Percentiles rank a stretch among this genome's conserved stretches.
Conservation (phyloP, 768 basidiomycete genomes). For the Tricholoma saponaceum region DNA sequence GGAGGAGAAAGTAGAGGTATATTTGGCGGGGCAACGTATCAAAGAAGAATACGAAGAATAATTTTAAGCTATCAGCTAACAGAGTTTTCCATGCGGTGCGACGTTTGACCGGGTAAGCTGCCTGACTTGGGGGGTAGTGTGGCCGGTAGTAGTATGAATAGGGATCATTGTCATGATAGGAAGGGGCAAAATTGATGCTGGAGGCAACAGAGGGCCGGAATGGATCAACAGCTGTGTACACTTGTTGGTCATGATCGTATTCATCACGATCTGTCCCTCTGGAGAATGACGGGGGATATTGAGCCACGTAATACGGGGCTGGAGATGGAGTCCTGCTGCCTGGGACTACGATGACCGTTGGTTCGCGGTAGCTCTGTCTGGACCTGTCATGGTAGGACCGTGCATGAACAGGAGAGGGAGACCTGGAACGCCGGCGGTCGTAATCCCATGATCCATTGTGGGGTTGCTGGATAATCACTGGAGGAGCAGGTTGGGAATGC, state of each 20-base stretch:
- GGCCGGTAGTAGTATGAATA: too few relatives aligned
- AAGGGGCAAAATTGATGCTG: background rate
- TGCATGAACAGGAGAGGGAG: background rate
- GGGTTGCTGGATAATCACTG: background rate
- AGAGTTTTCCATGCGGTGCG: background rate
- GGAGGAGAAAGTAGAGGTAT: conserved; percentile 39
- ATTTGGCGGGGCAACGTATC: conserved; percentile 26
- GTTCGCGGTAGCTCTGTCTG: background rate
- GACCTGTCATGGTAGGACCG: background rate
- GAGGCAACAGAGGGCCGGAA: conserved; percentile 3
- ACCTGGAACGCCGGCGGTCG: background rate
- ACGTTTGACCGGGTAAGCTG: background rate
- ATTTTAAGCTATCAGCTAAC: background rate
- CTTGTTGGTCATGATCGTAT: background rate
- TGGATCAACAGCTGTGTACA: conserved; percentile 13
- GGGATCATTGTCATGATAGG: conserved; percentile 1
- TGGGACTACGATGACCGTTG: background rate
- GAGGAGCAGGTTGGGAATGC: background rate
- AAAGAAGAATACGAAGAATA: conserved; percentile 12
- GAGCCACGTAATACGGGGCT: background rate
- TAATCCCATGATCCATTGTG: background rate
- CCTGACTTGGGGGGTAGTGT: background rate
- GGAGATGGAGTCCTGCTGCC: background rate
- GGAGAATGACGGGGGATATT: background rate
- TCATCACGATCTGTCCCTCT: background rate